Percentiles rank a stretch among this genome's conserved stretches.
Evolutionary conservation across 371 early-diverging fungal genomes (phyloP).

Genomic region (Mucor saturninus): DNA sequence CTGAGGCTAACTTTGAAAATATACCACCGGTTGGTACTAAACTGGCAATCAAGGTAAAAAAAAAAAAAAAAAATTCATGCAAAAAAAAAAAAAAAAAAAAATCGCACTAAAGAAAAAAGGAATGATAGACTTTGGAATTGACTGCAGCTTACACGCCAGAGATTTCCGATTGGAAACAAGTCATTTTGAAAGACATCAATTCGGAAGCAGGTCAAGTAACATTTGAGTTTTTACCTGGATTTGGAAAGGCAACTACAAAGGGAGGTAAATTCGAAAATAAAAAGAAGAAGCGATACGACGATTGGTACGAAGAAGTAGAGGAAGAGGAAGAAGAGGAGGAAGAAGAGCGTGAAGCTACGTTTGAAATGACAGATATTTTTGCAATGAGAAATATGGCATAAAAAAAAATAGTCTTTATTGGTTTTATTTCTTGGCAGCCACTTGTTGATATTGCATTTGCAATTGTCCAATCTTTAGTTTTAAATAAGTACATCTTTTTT

Average conservation of each 20-base stretch:
- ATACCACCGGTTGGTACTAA: constrained; percentile 14
- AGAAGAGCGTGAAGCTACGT: constrained; percentile 11
- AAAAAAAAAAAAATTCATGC: not conserved
- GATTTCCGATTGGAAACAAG: constrained; percentile 37
- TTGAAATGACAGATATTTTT: constrained; percentile 11
- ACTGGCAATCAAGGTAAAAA: constrained; percentile 32
- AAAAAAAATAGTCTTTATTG: not conserved
- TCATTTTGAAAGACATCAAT: constrained; percentile 14
- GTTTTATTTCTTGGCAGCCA: constrained; percentile 23
- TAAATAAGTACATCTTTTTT: not conserved
- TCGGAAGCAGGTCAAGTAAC: not conserved
- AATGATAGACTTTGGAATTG: constrained; percentile 28
- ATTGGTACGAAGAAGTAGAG: constrained; percentile 17
- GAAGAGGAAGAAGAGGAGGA: constrained; percentile 18
- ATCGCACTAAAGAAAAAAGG: not conserved
- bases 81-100: constrained; percentile 2
- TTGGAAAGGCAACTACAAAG: constrained; percentile 21
- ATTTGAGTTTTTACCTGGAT: constrained; percentile 20
- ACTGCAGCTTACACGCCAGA: constrained; percentile 33
- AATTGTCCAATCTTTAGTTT: constrained; percentile 31
- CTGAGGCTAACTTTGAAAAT: constrained; percentile 14
- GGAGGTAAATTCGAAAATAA: constrained; percentile 36
- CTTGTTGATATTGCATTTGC: constrained; percentile 41
- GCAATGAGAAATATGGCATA: constrained; percentile 16
- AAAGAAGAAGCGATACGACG: constrained; percentile 15